Evolutionary conservation across 495 filamentous ascomycete species (phyloP), one percentile per base, ranked within the genome.

Genomic region (Collariella sp.): DNA sequence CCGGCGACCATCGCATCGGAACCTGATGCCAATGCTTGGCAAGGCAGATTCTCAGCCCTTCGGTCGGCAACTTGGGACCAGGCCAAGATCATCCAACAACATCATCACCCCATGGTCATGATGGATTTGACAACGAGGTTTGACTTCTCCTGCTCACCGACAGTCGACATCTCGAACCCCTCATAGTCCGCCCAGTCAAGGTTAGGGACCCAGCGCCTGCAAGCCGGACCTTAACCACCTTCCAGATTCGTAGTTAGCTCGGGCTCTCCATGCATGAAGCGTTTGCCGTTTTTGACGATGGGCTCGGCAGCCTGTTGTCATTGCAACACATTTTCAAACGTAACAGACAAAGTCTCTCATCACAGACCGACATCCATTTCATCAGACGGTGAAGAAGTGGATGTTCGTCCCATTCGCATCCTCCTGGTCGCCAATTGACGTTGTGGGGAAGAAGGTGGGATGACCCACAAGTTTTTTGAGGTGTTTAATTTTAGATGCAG

Each of bases 11-110:
- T 55, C 52, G 24, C 57, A 62, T 57, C 19, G 26, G 18, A 10
- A 33, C 43, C 12, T 13, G 13, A n/a, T 40, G 29, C 46, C 44
- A 24, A 36, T 10, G 5, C 58, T 61, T 62, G 60, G 60, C 60
- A 59, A 56, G 53, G 56, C 56, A 62, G 50, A 61, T 40, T 49
- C 36, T 20, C 1, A 35, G n/a, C 20, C 24, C 13, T 9, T 23
- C n/a, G 13, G 34, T 38, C 44, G 16, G 3, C 38, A 16, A 13
- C 43, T 16, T 3, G 12, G 4, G 15, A 11, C 1, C 40, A 35
- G 48, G n/a, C 23, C 12, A 16, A 10, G 9, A 48, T 16, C 19
- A 50, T 18, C 22, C 34, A 19, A 50, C 20, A 15, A n/a, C 36
- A 31, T 20, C 35, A 13, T 31, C 5, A 50, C 18, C 13, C 15